A percentile compares a stretch with the other conserved stretches of the same genome.
Evolutionary conservation across 495 filamentous ascomycete species (phyloP).

Genomic region (Tuber indicum): DNA sequence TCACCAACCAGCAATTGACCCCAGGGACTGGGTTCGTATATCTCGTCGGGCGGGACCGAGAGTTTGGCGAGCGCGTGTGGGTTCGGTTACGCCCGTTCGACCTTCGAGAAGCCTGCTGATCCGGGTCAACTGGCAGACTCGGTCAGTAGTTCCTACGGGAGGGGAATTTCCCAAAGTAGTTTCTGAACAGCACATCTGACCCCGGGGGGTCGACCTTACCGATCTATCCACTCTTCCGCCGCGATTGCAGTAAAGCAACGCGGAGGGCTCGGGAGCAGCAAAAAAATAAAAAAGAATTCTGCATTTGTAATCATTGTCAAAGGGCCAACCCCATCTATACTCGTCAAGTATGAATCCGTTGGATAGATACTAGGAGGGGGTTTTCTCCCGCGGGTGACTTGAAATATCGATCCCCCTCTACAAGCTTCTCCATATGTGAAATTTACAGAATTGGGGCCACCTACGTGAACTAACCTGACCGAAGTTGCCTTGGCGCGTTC

Average conservation of each 20-base stretch:
- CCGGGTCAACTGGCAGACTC: not conserved
- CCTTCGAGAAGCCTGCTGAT: not conserved
- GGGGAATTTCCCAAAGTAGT: not conserved
- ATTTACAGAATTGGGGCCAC: not conserved
- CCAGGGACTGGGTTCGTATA: not conserved
- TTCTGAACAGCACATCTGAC: not conserved
- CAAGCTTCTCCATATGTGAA: not conserved
- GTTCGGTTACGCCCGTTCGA: not conserved
- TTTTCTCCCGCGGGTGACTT: not conserved
- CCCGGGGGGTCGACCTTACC: not conserved
- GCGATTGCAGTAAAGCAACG: not conserved
- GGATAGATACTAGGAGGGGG: not conserved
- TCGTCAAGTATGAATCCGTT: not conserved
- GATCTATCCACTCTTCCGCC: not conserved
- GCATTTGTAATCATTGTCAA: not conserved
- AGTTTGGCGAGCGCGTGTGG: not conserved
- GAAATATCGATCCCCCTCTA: not conserved
- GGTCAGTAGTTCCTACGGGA: not conserved
- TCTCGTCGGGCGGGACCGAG: not conserved
- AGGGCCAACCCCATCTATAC: not conserved
- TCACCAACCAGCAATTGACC: not conserved
- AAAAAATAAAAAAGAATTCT: not conserved
- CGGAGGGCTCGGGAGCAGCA: not conserved
- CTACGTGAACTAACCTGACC: not conserved
- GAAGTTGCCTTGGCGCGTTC: not conserved